These are phyloP conservation scores for Dictyostelium capitatum DNA, from an alignment of 78 protist species.

Conservation along the genomic window DNA sequence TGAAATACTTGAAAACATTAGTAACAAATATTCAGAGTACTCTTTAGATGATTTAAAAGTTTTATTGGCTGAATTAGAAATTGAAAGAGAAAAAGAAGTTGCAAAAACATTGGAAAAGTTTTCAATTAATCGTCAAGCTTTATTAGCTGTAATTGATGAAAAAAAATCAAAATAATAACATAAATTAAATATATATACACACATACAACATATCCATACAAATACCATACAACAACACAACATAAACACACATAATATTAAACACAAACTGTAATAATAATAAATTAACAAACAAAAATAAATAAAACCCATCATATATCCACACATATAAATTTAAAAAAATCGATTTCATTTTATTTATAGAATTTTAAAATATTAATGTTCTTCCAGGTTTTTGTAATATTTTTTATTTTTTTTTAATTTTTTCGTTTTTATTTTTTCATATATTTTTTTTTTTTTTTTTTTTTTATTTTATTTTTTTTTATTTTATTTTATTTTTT, in stretches of 20 bases:
- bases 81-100: slow-evolving; percentile 59
- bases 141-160: slow-evolving; percentile 64
- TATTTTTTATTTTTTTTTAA: no score
- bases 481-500: no score
- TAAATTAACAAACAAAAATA: no score
- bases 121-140: slow-evolving; percentile 52
- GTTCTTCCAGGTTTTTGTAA: no score
- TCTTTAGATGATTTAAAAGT: slow-evolving; percentile 52
- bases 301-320: no score
- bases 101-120: slow-evolving; percentile 29
- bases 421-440: no score
- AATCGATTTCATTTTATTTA: no score
- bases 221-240: background rate
- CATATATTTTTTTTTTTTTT: no score
- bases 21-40: slow-evolving; percentile 4
- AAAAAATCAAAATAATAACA: slow-evolving; percentile 6
- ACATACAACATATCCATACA: background rate
- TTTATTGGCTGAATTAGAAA: slow-evolving; percentile 41
- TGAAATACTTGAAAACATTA: background rate
- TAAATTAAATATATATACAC: background rate
- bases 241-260: background rate
- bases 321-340: no score
- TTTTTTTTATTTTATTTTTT: no score
- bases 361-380: no score
- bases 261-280: background rate